Conservation (phyloP, 768 basidiomycete species). For the Serendipita vermifera region DNA sequence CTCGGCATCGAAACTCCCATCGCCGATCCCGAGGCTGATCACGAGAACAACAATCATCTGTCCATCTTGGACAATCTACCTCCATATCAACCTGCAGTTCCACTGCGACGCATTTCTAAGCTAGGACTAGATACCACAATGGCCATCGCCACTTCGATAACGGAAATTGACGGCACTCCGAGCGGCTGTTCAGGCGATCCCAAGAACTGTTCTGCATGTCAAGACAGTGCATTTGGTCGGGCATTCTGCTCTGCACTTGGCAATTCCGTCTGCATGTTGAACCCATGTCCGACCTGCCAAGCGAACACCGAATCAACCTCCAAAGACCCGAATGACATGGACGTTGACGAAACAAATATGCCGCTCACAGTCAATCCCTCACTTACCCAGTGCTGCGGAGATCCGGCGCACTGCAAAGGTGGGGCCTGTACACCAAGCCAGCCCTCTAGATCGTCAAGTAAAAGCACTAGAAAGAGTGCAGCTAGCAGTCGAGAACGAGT, state of each 20-base stretch:
- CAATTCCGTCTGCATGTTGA: conserved; percentile 40
- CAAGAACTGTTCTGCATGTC: conserved; percentile 71
- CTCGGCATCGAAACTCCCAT: conserved; percentile 9
- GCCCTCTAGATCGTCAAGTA: too few species aligned
- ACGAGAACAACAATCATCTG: conserved; percentile 17
- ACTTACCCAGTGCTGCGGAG: conserved; percentile 19
- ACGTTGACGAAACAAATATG: too few species aligned
- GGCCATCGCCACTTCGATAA: conserved; percentile 30
- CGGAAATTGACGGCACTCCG: conserved; percentile 21
- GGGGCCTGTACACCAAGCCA: conserved; percentile 11
- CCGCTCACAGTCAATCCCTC: background rate
- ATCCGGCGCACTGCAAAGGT: conserved; percentile 24
- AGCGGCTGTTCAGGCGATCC: conserved; percentile 69
- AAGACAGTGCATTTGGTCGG: conserved; percentile 73
- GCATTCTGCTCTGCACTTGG: conserved; percentile 74
- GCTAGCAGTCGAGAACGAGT: background rate
- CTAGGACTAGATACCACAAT: conserved; percentile 31
- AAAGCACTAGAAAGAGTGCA: conserved; percentile 13
- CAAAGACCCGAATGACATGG: conserved; percentile 16
- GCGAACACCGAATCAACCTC: conserved; percentile 19
- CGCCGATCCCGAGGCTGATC: conserved; percentile 18
- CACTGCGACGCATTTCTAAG: conserved; percentile 43
- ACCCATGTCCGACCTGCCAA: conserved; percentile 44
- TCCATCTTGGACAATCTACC: conserved; percentile 69
- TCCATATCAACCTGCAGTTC: conserved; percentile 68